A percentile compares a stretch with the other conserved stretches of the same genome.
These are phyloP conservation scores for Coix lacrymajobi DNA, from an alignment of 176 grass and related monocot genomes.

Conservation along the genomic window DNA sequence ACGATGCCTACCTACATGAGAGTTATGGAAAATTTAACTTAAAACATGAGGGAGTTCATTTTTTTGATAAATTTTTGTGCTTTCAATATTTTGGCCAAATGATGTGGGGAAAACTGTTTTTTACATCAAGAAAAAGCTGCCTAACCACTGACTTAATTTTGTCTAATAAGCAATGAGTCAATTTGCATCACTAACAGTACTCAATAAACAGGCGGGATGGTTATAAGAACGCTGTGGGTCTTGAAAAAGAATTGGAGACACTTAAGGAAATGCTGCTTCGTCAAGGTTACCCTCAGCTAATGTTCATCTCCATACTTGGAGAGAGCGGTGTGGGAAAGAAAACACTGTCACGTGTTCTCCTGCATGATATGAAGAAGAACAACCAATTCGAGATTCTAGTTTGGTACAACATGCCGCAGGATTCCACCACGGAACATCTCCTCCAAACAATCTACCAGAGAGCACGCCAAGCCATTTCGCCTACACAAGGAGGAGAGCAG, in stretches of 20 bases:
- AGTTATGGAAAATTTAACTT: not conserved
- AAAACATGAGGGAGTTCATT: not conserved
- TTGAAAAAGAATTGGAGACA: not conserved
- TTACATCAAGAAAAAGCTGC: not conserved
- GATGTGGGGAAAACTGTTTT: not conserved
- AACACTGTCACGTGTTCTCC: not conserved
- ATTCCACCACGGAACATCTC: not conserved
- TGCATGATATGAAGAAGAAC: not conserved
- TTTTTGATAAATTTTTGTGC: not conserved
- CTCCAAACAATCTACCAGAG: not conserved
- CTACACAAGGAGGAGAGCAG: not conserved
- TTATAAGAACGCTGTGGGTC: not conserved
- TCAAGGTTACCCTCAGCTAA: not conserved
- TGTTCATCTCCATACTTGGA: constrained; percentile 6
- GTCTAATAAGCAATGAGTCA: too few relatives aligned
- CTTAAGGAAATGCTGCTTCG: not conserved
- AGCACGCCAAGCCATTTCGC: not conserved
- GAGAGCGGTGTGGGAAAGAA: constrained; percentile 2
- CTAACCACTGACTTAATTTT: not conserved
- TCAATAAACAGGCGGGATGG: not conserved
- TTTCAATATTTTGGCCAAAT: not conserved
- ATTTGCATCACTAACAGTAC: not conserved
- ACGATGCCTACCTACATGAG: not conserved
- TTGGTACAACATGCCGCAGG: not conserved
- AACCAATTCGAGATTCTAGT: not conserved